Percentiles rank a stretch among this genome's conserved stretches.
Conservation (phyloP, 225 moss, liverwort and hornwort species). For the Pseudoscleropodium purum region DNA sequence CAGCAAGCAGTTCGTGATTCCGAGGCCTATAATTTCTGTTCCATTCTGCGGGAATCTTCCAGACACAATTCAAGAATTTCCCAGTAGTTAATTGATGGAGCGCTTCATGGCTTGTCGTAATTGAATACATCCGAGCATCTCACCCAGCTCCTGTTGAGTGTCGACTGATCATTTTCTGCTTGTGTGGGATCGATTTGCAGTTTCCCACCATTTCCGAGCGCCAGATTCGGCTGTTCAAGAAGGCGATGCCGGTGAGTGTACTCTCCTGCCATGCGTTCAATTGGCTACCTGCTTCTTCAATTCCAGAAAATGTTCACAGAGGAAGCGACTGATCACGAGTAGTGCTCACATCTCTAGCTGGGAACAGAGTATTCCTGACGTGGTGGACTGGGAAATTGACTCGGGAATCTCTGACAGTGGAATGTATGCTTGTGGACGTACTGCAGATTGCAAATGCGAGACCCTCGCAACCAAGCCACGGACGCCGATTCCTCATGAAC, state of each 20-base stretch:
- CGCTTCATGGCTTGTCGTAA: background rate
- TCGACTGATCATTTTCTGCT: background rate
- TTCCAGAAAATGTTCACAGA: no score
- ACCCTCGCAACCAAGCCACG: conserved; percentile 2
- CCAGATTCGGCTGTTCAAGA: conserved; percentile 8
- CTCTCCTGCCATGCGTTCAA: background rate
- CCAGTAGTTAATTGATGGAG: background rate
- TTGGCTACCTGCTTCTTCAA: background rate
- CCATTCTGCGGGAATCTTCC: no score
- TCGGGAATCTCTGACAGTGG: background rate
- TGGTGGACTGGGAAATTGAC: background rate
- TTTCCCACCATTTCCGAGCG: conserved; percentile 5
- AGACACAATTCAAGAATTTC: no score
- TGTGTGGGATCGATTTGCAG: background rate
- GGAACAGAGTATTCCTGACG: background rate
- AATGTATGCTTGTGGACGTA: background rate
- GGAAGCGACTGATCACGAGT: background rate
- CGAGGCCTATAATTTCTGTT: background rate
- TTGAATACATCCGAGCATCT: background rate
- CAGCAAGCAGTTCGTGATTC: background rate
- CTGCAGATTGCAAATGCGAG: background rate
- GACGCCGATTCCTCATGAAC: background rate
- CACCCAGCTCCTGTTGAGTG: background rate
- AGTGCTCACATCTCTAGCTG: background rate
- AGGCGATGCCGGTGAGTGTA: conserved; percentile 5